A percentile compares a stretch with the other conserved stretches of the same genome.
Evolutionary conservation across 768 basidiomycete species (phyloP).

Genomic region (Fibroporia radiculosa): DNA sequence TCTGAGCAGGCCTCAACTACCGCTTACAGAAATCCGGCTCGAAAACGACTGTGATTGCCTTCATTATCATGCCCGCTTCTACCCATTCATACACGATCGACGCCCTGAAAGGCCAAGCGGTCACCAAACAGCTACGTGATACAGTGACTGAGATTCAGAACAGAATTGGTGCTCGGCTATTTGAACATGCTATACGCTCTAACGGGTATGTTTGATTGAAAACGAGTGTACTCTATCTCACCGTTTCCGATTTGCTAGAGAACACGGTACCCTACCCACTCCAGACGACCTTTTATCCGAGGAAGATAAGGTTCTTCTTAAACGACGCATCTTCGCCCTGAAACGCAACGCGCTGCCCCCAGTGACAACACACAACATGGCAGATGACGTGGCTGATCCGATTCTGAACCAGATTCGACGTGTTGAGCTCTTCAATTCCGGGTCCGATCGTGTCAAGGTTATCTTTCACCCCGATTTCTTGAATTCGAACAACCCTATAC

Average conservation of each 20-base stretch:
- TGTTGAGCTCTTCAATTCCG: slow-evolving; percentile 86
- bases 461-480: slow-evolving; percentile 98
- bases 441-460: slow-evolving; percentile 90
- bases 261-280: slow-evolving; percentile 67
- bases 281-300: slow-evolving; percentile 74
- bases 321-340: slow-evolving; percentile 93
- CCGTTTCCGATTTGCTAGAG: slow-evolving; percentile 33
- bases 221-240: too few species aligned
- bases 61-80: slow-evolving; percentile 97
- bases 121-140: slow-evolving; percentile 92
- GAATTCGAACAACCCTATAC: slow-evolving; percentile 95
- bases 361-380: slow-evolving; percentile 98
- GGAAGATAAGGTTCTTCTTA: slow-evolving; percentile 91
- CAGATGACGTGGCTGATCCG: slow-evolving; percentile 85
- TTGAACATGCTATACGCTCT: slow-evolving; percentile 91
- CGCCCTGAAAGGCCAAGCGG: slow-evolving; percentile 94
- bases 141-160: slow-evolving; percentile 95
- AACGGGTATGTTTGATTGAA: slow-evolving; percentile 83
- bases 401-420: slow-evolving; percentile 92
- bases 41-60: slow-evolving; percentile 85
- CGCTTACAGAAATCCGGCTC: slow-evolving; percentile 57
- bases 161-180: slow-evolving; percentile 83
- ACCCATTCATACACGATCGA: slow-evolving; percentile 97
- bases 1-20: slow-evolving; percentile 44
- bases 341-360: slow-evolving; percentile 94